These are phyloP conservation scores for Solanum piurae DNA, from an alignment of 257 asterid species.

Conservation along the genomic window DNA sequence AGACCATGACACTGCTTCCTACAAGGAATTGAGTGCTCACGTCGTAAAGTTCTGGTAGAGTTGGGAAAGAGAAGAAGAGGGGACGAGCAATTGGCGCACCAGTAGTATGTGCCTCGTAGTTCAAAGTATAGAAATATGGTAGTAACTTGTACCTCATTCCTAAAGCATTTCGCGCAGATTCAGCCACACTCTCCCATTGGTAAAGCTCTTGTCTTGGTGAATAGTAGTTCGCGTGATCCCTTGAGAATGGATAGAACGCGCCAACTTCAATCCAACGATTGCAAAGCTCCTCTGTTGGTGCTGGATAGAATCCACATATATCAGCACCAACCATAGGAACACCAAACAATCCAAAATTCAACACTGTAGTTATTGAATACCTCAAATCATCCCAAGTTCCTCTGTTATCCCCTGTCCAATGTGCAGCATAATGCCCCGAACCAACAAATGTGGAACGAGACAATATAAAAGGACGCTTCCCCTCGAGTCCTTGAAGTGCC, in stretches of 20 bases:
- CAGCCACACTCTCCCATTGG: conserved; percentile 53
- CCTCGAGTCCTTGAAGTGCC: conserved; percentile 36
- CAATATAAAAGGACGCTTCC: conserved; percentile 79
- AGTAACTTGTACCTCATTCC: conserved; percentile 48
- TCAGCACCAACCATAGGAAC: conserved; percentile 97
- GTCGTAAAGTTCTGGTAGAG: conserved; percentile 27
- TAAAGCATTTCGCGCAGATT: conserved; percentile 39
- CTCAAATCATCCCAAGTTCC: conserved; percentile 82
- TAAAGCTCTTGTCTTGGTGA: conserved; percentile 42
- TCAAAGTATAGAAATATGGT: conserved; percentile 50
- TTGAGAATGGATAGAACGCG: conserved; percentile 61
- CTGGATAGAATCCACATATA: conserved; percentile 62
- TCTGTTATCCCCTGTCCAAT: conserved; percentile 95
- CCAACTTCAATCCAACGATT: conserved; percentile 82
- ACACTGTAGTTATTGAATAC: conserved; percentile 56
- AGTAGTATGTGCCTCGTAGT: conserved; percentile 41
- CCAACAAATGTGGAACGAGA: conserved; percentile 85
- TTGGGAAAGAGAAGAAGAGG: conserved; percentile 52
- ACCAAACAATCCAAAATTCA: conserved; percentile 77
- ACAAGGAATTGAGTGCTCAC: conserved; percentile 44
- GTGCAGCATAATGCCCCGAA: conserved; percentile 81
- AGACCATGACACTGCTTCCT: conserved; percentile 45
- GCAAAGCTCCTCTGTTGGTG: conserved; percentile 87
- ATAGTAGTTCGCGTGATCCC: conserved; percentile 34
- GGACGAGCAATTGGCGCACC: conserved; percentile 64